Base-by-base conservation (phyloP, 2,329 filamentous ascomycete genomes). In the Monilinia aucupariae region DNA sequence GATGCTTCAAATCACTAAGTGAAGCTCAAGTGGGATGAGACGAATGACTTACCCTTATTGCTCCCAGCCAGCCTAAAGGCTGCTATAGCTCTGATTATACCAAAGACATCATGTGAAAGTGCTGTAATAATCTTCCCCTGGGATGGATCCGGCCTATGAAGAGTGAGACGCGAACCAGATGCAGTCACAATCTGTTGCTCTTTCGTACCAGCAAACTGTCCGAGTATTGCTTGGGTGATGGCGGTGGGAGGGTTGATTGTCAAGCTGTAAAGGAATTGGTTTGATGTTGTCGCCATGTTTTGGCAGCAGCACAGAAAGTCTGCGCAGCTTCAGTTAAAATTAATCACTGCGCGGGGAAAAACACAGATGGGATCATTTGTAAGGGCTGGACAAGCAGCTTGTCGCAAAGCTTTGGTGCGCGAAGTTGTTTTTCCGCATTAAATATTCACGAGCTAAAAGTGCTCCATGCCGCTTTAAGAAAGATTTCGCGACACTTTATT, bases 261-360 rank as follows among this genome's bases (percentile, higher is more conserved):
- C 80, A 99, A 83, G 73, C 91, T 94, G 80, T 99, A 99, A 80
- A 99, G 87, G 77, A 97, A 97, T 91, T 97, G 96, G 76, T 93
- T 93, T 69, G 92, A 97, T 66, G 93, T 97, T 75, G 92, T 96
- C 80, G 94, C 93, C 94, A 97, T 97, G 39, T 65, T 73, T 69
- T 68, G 59, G 65, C 64, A 59, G 61, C 52, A 51, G 65, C 68
- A 68, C 71, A 68, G 69, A 68, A 64, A 66, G 64, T 68, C 68
- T 72, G 70, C 66, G 69, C 68, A 69, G 68, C 63, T 66, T 63
- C 49, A 56, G 55, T n/a, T 49, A 43, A 55, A 49, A 15, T 34
- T 49, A 27, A 53, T 51, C 25, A 41, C 54, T 22, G 27, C 56
- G 47, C 64, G 58, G 22, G n/a, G 10, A 39, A 50, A 52, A 50